phyloP scores from a whole-genome alignment of 345 rosid species.

The Mercurialis annua region DNA sequence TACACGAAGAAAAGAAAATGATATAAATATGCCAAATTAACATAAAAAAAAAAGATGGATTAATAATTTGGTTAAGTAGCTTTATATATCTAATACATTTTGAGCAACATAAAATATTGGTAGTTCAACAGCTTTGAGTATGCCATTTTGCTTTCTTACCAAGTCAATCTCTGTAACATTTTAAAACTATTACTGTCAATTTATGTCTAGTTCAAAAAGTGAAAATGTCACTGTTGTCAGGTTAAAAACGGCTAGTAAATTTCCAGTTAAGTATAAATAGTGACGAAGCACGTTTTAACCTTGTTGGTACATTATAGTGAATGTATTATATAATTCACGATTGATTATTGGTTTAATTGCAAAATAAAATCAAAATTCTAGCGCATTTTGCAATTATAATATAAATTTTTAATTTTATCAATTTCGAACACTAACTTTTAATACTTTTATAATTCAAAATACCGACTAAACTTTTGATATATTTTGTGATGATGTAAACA shows the following conservation, averaged over 20 bases:
- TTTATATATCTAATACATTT: conserved; percentile 8
- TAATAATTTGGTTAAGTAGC: conserved; percentile 13
- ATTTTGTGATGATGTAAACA: too few species aligned
- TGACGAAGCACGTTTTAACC: too few species aligned
- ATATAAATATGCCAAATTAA: too few species aligned
- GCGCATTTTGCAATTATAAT: too few species aligned
- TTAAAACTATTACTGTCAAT: not conserved
- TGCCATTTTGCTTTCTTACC: not conserved
- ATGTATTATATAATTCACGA: not conserved
- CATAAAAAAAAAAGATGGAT: not conserved
- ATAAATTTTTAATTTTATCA: too few species aligned
- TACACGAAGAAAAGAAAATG: conserved; percentile 20
- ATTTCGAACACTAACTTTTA: too few species aligned
- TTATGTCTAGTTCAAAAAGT: not conserved
- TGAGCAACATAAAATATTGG: conserved; percentile 12
- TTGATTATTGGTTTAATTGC: too few species aligned
- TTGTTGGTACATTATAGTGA: too few species aligned
- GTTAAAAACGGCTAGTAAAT: conserved; percentile 1
- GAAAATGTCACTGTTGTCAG: conserved; percentile 11
- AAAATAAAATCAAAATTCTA: too few species aligned
- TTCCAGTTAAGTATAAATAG: too few species aligned
- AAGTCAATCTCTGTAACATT: not conserved
- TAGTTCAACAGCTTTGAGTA: conserved; percentile 33
- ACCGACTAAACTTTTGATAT: too few species aligned
- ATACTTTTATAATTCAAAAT: too few species aligned